Base-by-base conservation (phyloP, 2,329 filamentous ascomycete species). In the Drechslerella dactyloides region DNA sequence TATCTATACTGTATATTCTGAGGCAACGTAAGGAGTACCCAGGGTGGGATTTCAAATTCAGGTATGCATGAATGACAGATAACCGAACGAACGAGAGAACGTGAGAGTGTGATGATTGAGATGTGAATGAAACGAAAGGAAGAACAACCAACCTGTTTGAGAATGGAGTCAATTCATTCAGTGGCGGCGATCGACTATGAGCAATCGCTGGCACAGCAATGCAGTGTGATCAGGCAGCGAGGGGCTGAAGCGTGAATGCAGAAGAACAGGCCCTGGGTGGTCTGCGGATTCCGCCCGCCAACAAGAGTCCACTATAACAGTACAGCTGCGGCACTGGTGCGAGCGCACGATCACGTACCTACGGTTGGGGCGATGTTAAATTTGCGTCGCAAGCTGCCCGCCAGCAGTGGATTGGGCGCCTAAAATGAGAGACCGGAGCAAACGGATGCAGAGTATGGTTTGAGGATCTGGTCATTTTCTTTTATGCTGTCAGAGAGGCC, bases 391-490 rank as follows among this genome's bases (percentile, higher is more conserved):
- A 61, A 69, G 51, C 52, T 37, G 56, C 59, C 27, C 35, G 19
- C 35, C 57, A 51, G 60, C 57, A 52, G 53, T 33, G 51, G 50
- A 72, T 72, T 72, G 68, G 68, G 68, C 68, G 68, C 60, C 68
- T 72, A 72, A 65, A 53, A 65, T 64, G 51, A 59, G 50, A 24
- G 51, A 40, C 44, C 27, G 21, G n/a, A 61, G 68, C 60, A 60
- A 65, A 61, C 60, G 53, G 55, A 51, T 33, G 56, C 64, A 48
- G 30, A 3, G 27, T 3, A 59, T 72, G 60, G 60, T 64, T 61
- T 65, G 66, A 70, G 66, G 58, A 46, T 52, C n/a, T 64, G 60
- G 60, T 65, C 55, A 65, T 65, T 65, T n/a, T 64, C 48, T 54
- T 59, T 65, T 59, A 54, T 60, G 56, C 53, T 35, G 50, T 65